Evolutionary conservation across 208 protist genomes (phyloP), one percentile per base, ranked within the genome.

Genomic region (Leishmania mexicana): DNA sequence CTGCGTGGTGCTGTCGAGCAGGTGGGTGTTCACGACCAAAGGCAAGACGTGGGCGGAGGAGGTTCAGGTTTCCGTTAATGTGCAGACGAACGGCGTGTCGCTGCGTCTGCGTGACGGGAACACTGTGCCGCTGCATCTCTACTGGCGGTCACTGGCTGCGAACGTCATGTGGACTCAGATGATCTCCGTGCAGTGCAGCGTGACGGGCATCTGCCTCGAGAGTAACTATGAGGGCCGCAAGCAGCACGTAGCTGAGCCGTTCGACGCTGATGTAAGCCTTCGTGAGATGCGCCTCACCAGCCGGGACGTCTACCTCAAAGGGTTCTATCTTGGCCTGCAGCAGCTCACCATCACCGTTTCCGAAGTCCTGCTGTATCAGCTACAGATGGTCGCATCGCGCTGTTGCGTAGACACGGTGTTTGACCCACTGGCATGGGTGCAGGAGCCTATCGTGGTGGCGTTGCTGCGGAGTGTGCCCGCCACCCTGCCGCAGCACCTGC

Each of bases 361-460:
- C 11, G 91, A 94, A 80, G 74, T 89, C 31, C 80, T 94, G 81
- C n/a, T 92, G 31, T 93, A 88, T 81, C 84, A 92, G 60, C 58
- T 94, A 53, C 88, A 90, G 81, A 54, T 87, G 42, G 71, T 89
- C 65, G 28, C 40, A 10, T 65, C 76, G 17, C 81, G 81, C 11
- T 87, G 81, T 57, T n/a, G 58, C 2, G 71, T 76, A 40, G 81
- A 81, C 6, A 60, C 28, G 64, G 31, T 71, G 21, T 81, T 81
- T 38, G 68, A 76, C 4, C 6, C 72, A n/a, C 24, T 60, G 10
- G 49, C 62, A 58, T 83, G 73, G 75, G n/a, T 73, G 47, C 78
- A 73, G 45, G 68, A 58, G 47, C 40, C 35, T 3, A 51, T 49
- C 70, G 19, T 28, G 35, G 58, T 70, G 35, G 65, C 53, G 28